Base-by-base conservation (phyloP, 2,329 filamentous ascomycete genomes). In the Neobulgaria alba region DNA sequence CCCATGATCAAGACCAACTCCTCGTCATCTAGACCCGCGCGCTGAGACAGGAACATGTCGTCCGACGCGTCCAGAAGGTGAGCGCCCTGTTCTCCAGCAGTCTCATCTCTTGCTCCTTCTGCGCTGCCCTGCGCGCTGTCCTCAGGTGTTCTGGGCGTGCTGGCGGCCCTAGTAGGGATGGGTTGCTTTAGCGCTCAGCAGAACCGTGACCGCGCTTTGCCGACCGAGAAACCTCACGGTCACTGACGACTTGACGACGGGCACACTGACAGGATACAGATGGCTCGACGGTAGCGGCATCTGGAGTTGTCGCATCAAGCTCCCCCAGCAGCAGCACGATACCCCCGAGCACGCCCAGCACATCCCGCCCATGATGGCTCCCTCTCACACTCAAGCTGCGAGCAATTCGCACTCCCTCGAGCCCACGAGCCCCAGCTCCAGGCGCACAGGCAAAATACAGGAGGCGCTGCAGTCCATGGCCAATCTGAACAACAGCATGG, bases 241-340 rank as follows among this genome's bases (percentile, higher is more conserved):
- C 23, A 12, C 23, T 26, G 23, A 26, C 54, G 39, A 54, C 50
- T 38, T 32, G 14, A 18, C n/a, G n/a, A n/a, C n/a, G n/a, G n/a
- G n/a, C n/a, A n/a, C n/a, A n/a, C n/a, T n/a, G n/a, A n/a, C n/a
- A n/a, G n/a, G 33, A 23, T 42, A 12, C 39, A 59, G 57, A 52
- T 57, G 55, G 53, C 53, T 59, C 38, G 54, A 58, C 36, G 54
- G 53, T 29, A 53, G 46, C 33, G 52, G 55, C 31, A 54, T 56
- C 38, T 55, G 50, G 54, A 55, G 52, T 37, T 59, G 57, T 53
- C 55, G 56, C 42, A 59, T 59, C 41, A 58, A 58, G 43, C 43
- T 58, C 3, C 48, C 54, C 19, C 48, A 50, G 21, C 35, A 50
- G 7, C 47, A 48, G 9, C 23, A 37, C 18, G 41, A 52, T 26